Evolutionary conservation across 2,329 filamentous ascomycete species (phyloP).

Genomic region (Cladosporium velox): DNA sequence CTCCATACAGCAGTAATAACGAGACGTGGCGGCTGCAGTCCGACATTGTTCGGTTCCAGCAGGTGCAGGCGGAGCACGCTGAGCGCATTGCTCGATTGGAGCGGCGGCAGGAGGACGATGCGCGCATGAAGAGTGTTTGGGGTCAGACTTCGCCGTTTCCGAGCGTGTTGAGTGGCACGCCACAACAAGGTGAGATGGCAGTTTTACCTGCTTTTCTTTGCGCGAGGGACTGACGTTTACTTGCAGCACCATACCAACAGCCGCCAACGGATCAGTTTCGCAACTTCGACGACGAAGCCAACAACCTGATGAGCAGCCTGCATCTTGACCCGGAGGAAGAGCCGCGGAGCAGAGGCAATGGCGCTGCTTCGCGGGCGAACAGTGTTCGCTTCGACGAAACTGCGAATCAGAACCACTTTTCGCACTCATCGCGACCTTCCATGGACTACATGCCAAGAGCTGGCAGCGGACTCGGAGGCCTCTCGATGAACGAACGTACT

Average conservation of each 20-base stretch:
- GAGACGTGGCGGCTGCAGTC: slow-evolving; percentile 66
- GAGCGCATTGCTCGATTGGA: slow-evolving; percentile 64
- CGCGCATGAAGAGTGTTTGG: slow-evolving; percentile 81
- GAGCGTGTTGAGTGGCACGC: slow-evolving; percentile 74
- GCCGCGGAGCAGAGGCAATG: slow-evolving; percentile 67
- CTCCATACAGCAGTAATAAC: slow-evolving; percentile 54
- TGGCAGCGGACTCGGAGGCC: slow-evolving; percentile 70
- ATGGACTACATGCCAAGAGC: slow-evolving; percentile 76
- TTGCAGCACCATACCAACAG: slow-evolving; percentile 73
- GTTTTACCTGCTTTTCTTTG: neutral
- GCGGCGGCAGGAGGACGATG: slow-evolving; percentile 63
- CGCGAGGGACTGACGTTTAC: neutral
- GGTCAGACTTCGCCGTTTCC: slow-evolving; percentile 82
- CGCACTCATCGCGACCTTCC: slow-evolving; percentile 77
- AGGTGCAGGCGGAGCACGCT: slow-evolving; percentile 61
- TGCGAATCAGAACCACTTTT: slow-evolving; percentile 87
- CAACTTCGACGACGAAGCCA: slow-evolving; percentile 83
- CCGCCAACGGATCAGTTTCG: slow-evolving; percentile 84
- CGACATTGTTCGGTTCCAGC: slow-evolving; percentile 62
- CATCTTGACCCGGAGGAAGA: slow-evolving; percentile 87
- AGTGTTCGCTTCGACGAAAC: slow-evolving; percentile 98
- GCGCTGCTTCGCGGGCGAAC: slow-evolving; percentile 88
- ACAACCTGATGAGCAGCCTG: slow-evolving; percentile 75
- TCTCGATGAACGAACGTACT: slow-evolving; percentile 84
- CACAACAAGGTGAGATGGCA: slow-evolving; percentile 73